Evolutionary conservation across 768 basidiomycete species (phyloP), one percentile per base, ranked within the genome.

Genomic region (Mycena metata): DNA sequence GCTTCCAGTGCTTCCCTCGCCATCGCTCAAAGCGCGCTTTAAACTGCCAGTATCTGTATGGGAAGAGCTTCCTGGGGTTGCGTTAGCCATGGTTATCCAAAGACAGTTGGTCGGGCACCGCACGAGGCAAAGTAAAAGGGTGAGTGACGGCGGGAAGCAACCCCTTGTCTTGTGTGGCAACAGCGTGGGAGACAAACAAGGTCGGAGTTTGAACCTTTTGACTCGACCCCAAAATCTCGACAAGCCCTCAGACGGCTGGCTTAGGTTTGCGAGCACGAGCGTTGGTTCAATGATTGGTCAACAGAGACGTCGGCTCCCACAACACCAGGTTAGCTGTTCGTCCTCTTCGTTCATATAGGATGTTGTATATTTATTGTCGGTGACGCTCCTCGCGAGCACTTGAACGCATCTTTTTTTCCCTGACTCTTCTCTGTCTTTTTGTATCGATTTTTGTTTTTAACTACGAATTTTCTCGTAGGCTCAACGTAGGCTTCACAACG

Each of bases 1-100:
- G 45, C 79, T 73, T n/a, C n/a, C 84, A 75, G 75, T 75, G 63
- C 70, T 80, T 17, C 55, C 54, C 76, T 83, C 82, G 68, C 72
- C 76, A 68, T 86, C 90, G 75, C 92, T 91, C 89, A 88, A 88
- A 71, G 90, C 81, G 80, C 92, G 91, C 90, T 94, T 94, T 79
- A 86, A 84, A n/a, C n/a, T 50, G 43, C 51, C 64, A 72, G 66
- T 62, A 23, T 67, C 70, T 72, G 54, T 7, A 65, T 42, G 63
- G 56, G 59, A 60, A 65, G 60, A 51, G 33, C 70, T 64, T 85
- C 92, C 92, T 93, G 92, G 86, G 84, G n/a, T n/a, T 78, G 89
- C 80, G 88, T 94, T 92, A 93, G 92, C 89, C 91, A 93, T 87
- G 81, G 86, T 85, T 76, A 75, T 71, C 64, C 30, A 30, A 73